Evolutionary conservation across 78 protist genomes (phyloP), one percentile per base, ranked within the genome.

Genomic region (Dictyostelium intermedium): DNA sequence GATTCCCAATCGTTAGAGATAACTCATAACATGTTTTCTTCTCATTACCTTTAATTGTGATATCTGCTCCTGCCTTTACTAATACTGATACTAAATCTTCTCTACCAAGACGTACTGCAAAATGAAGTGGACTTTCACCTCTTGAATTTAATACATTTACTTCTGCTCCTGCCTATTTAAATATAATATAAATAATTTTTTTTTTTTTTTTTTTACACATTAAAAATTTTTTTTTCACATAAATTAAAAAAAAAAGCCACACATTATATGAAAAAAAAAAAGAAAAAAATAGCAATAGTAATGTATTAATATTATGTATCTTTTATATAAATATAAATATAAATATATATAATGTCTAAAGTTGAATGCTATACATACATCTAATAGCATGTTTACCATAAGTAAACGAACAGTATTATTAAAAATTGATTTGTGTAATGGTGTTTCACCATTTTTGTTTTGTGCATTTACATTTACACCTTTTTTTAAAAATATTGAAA

Each of bases 391-490:
- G 53, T 87, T 80, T 35, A 95, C 97, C 94, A 95, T 83, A 30
- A 95, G 32, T 23, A 95, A n/a, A 35, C 97, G 69, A 23, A 95
- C 86, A 16, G 80, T 77, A 72, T 92, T 96, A 47, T 96, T 96
- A 20, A 92, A 69, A 77, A 78, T 91, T 23, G 97, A 85, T 53
- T 96, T 96, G 73, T 96, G 97, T 25, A 96, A 84, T 7, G 96
- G 96, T 9, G 97, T 91, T 81, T 96, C 97, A 50, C 97, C 97
- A 61, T 45, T 86, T 41, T 56, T 83, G 82, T 96, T 96, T 60
- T 83, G 85, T 25, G 84, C 93, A 72, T 96, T 96, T 20, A 96
- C 85, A 63, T 91, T 84, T 66, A 91, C 97, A 60, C 86, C 91
- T 27, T 86, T 84, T 23, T 73, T 39, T 23, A 96, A 41, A 70